A percentile compares a stretch with the other conserved stretches of the same genome.
phyloP scores from a whole-genome alignment of 2,329 filamentous ascomycete genomes.

The Colletotrichum sp. region DNA sequence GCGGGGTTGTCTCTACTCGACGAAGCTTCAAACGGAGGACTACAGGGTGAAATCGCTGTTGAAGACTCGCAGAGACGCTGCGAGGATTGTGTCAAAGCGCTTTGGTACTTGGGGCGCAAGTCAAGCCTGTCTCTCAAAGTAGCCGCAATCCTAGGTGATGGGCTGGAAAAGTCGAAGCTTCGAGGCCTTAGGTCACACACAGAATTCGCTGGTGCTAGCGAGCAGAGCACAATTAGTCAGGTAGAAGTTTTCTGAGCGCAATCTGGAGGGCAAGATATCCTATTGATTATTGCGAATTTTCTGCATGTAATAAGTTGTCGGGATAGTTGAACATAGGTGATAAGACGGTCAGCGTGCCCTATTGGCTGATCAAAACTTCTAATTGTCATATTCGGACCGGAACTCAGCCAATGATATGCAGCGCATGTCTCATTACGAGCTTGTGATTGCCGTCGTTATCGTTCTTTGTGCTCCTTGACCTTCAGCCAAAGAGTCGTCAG shows the following conservation, averaged over 20 bases:
- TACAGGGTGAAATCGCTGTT: too few relatives aligned
- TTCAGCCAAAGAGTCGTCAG: not conserved
- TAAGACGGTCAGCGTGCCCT: not conserved
- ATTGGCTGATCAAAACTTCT: not conserved
- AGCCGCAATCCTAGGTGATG: constrained; percentile 67
- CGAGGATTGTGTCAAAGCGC: constrained; percentile 54
- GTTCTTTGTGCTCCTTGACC: not conserved
- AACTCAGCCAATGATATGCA: not conserved
- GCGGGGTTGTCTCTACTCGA: constrained; percentile 45
- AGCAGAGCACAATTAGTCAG: not conserved
- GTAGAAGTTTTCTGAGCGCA: not conserved
- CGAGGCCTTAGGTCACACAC: not conserved
- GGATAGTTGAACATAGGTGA: not conserved
- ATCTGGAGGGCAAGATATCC: not conserved
- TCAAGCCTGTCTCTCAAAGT: not conserved
- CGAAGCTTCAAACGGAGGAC: constrained; percentile 13
- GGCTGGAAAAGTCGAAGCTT: constrained; percentile 70
- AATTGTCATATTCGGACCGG: not conserved
- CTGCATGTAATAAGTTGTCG: rapidly evolving
- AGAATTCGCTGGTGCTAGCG: not conserved
- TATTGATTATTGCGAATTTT: not conserved
- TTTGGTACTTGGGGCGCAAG: constrained; percentile 61
- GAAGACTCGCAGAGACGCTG: constrained; percentile 32
- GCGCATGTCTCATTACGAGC: not conserved
- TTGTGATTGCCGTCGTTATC: not conserved